A percentile compares a stretch with the other conserved stretches of the same genome.
Evolutionary conservation across 164 flowering plant genomes (phyloP).

Genomic region (Umbilicus rupestris): DNA sequence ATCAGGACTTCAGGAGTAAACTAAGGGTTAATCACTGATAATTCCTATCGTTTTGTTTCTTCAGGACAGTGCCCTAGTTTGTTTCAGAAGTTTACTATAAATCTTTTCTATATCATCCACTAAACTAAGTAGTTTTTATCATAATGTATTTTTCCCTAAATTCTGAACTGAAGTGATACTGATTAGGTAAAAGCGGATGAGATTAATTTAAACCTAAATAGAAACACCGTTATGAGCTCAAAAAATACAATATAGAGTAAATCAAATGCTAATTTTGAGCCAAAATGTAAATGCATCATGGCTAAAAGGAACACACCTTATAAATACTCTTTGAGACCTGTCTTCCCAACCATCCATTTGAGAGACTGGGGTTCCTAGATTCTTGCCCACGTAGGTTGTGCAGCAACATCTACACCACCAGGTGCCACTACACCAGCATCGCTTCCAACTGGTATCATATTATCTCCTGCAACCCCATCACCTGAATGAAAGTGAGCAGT

Average conservation of each 20-base stretch:
- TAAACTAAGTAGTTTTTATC: no score
- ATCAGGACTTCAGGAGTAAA: no score
- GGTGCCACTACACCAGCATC: not conserved
- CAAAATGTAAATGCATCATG: not conserved
- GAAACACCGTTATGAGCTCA: not conserved
- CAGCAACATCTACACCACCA: not conserved
- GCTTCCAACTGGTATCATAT: slow-evolving; percentile 3
- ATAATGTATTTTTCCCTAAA: no score
- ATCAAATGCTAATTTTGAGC: not conserved
- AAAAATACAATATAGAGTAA: not conserved
- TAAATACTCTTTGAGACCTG: not conserved
- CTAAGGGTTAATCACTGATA: no score
- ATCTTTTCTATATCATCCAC: no score
- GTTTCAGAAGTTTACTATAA: no score
- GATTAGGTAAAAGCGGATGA: no score
- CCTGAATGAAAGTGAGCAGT: not conserved
- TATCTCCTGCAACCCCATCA: slow-evolving; percentile 1
- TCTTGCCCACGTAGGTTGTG: not conserved
- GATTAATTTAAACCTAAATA: no score
- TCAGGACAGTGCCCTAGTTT: no score
- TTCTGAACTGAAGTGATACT: no score
- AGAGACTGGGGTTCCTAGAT: not conserved
- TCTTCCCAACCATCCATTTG: not conserved
- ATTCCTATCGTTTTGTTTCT: no score
- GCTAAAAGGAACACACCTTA: slow-evolving; percentile 1